Conservation (phyloP, 805 yeast species). For the Alloascoidea hylecoeti region DNA sequence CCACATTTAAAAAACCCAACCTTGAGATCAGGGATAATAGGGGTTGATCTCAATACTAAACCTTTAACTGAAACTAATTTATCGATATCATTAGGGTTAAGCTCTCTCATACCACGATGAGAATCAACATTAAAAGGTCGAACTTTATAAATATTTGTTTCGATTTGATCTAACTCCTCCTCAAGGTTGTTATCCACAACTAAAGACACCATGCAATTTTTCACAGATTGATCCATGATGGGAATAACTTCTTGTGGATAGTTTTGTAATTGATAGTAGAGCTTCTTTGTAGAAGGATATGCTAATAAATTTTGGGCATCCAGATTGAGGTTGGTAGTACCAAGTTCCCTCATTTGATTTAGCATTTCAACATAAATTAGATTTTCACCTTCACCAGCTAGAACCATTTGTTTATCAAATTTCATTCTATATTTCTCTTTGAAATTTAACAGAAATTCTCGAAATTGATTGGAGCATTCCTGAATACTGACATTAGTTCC, state of each 20-base stretch:
- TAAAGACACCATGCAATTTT: conserved; percentile 73
- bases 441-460: conserved; percentile 75
- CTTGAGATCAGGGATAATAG: conserved; percentile 96
- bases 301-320: conserved; percentile 74
- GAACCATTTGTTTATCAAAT: conserved; percentile 24
- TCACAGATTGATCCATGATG: conserved; percentile 92
- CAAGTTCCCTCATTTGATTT: conserved; percentile 61
- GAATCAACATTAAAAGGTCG: conserved; percentile 71
- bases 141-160: conserved; percentile 69
- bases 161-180: conserved; percentile 49
- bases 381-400: conserved; percentile 45
- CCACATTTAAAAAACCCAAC: conserved; percentile 91
- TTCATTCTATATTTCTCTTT: conserved; percentile 58
- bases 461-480: conserved; percentile 69
- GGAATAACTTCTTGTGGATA: conserved; percentile 97
- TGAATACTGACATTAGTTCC: conserved; percentile 93
- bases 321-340: conserved; percentile 69
- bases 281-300: conserved; percentile 58
- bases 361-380: conserved; percentile 62
- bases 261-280: conserved; percentile 75
- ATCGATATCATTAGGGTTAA: conserved; percentile 91
- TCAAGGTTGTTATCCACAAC: conserved; percentile 24
- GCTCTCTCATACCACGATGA: conserved; percentile 73
- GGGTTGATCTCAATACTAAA: conserved; percentile 72
- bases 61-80: conserved; percentile 88